These are phyloP conservation scores for Boletus sensibilis DNA, from an alignment of 768 basidiomycete genomes.

Conservation along the genomic window DNA sequence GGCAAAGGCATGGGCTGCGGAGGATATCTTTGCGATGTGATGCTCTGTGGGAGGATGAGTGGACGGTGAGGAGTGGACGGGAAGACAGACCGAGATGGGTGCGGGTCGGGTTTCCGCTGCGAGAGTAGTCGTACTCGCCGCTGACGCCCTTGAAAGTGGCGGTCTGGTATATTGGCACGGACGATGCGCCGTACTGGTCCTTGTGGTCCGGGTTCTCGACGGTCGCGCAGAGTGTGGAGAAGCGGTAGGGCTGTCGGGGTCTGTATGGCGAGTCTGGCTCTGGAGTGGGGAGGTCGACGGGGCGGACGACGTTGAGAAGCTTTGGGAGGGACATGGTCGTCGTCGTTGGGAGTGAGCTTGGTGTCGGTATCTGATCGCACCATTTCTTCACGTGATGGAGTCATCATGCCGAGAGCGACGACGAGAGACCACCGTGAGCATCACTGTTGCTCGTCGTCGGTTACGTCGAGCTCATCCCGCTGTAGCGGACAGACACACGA, in stretches of 20 bases:
- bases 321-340: slow-evolving; percentile 11
- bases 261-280: slow-evolving; percentile 75
- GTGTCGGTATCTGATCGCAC: slow-evolving; percentile 8
- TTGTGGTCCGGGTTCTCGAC: slow-evolving; percentile 90
- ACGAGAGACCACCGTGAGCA: slow-evolving; percentile 35
- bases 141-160: slow-evolving; percentile 95
- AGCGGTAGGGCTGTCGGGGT: slow-evolving; percentile 74
- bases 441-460: not conserved
- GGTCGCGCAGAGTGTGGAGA: slow-evolving; percentile 88
- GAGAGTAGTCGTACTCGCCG: slow-evolving; percentile 89
- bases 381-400: slow-evolving; percentile 22
- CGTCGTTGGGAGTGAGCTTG: not conserved
- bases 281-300: slow-evolving; percentile 71
- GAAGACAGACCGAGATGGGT: slow-evolving; percentile 78
- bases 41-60: slow-evolving; percentile 60
- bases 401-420: slow-evolving; percentile 23
- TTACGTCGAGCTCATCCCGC: slow-evolving; percentile 10
- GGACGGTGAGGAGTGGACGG: not conserved
- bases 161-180: slow-evolving; percentile 97
- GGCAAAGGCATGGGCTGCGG: slow-evolving; percentile 83
- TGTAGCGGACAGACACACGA: slow-evolving; percentile 45
- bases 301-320: slow-evolving; percentile 4
- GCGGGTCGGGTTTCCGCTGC: slow-evolving; percentile 96
- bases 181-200: slow-evolving; percentile 93
- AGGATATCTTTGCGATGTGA: slow-evolving; percentile 96